Percentiles rank a stretch among this genome's conserved stretches.
phyloP scores from a whole-genome alignment of 257 asterid species.

The Capsicum chinense region DNA sequence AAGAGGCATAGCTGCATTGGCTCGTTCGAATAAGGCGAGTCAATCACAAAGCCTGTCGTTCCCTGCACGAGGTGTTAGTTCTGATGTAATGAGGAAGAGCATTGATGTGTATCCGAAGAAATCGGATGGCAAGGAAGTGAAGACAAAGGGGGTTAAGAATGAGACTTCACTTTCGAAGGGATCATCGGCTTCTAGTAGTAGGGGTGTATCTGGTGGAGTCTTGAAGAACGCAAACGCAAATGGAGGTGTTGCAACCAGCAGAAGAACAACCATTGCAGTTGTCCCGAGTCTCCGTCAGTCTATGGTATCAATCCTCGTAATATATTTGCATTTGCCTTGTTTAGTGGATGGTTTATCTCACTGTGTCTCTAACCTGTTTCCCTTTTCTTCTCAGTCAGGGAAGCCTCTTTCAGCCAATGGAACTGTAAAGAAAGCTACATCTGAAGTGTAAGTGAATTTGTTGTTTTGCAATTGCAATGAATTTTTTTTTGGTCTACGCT shows the following conservation, averaged over 20 bases:
- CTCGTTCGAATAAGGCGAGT: slow-evolving; percentile 49
- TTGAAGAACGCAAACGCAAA: slow-evolving; percentile 25
- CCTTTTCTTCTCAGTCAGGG: slow-evolving; percentile 39
- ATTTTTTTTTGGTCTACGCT: background rate
- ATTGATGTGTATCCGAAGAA: slow-evolving; percentile 52
- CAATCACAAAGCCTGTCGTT: slow-evolving; percentile 63
- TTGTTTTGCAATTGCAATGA: background rate
- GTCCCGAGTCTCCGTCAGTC: slow-evolving; percentile 47
- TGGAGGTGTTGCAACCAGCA: slow-evolving; percentile 34
- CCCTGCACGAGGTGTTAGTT: slow-evolving; percentile 46
- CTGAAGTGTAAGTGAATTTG: slow-evolving; percentile 53
- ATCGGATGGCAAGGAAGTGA: slow-evolving; percentile 46
- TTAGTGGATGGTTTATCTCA: background rate
- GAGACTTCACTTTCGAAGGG: slow-evolving; percentile 43
- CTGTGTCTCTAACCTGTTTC: slow-evolving; percentile 17
- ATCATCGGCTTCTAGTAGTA: slow-evolving; percentile 24
- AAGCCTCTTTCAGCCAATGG: slow-evolving; percentile 50
- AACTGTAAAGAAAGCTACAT: slow-evolving; percentile 33
- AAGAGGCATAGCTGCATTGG: slow-evolving; percentile 51
- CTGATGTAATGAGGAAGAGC: slow-evolving; percentile 61
- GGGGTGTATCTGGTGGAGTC: slow-evolving; percentile 25
- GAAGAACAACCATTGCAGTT: slow-evolving; percentile 51
- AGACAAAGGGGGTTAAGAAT: slow-evolving; percentile 43
- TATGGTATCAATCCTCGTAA: slow-evolving; percentile 36
- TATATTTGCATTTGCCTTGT: slow-evolving; percentile 12